Base-by-base conservation (phyloP, 2,329 filamentous ascomycete species). In the Botrytis squamosa region DNA sequence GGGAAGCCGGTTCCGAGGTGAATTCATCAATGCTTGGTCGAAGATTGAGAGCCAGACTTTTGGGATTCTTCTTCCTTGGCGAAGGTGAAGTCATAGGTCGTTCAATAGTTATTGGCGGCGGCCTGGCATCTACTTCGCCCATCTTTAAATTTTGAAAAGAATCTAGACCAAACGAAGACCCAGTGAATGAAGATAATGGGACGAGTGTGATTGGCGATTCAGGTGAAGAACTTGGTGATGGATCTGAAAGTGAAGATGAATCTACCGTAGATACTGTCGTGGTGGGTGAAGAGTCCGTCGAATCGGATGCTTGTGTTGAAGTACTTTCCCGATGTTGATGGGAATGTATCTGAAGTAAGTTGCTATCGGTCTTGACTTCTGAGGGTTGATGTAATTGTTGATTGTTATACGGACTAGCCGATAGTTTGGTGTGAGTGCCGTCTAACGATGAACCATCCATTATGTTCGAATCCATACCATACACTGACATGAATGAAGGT, bases 261-360 rank as follows among this genome's bases (percentile, higher is more conserved):
- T 97, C 95, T 76, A 95, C 93, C 33, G 94, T 97, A 9, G 94
- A 97, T 68, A 96, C 89, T 3, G 95, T 97, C 5, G 95, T 98
- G 12, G 95, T 98, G 1, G 96, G 96, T 14, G 95, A 98, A 36
- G 95, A 97, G 80, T 97, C 95, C 60, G 93, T 93, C 1, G 96
- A 98, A 76, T 93, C 93, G 25, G 92, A 93, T 72, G 88, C 88
- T 76, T 92, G 91, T 4, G 92, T 93, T 12, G 91, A 95, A n/a
- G 89, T 91, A 84, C 92, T 94, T 81, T 93, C 89, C 81, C 90
- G 88, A 81, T 93, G 92, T 80, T 91, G 90, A 83, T 94, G 92
- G 38, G 77, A 76, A 57, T 79, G 78, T 67, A 78, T 75, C 70
- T 77, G 77, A 68, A 77, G 73, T 55, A 78, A 79, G 42, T 74